Base-by-base conservation (phyloP, 495 filamentous ascomycete genomes). In the Xylaria palmicola region DNA sequence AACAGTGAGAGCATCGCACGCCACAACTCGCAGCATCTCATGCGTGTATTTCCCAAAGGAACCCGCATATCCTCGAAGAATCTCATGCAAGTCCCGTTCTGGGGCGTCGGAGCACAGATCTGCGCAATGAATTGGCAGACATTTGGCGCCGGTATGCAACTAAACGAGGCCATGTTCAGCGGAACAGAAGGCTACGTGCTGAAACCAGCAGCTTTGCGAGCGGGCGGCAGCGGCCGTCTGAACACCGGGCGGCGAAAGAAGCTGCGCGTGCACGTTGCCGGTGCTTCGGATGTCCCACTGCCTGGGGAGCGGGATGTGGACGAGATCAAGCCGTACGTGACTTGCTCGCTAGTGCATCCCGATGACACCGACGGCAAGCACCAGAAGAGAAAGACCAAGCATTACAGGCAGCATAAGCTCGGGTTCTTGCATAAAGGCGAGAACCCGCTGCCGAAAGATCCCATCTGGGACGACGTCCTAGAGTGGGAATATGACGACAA, bases 121-220 rank as follows among this genome's bases (percentile, higher is more conserved):
- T 79, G 76, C 64, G 83, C 83, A 10, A 72, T 84, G 54, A 84
- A 84, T 64, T 85, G 82, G 82, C 82, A 84, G 63, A 82, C 79
- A 0, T 85, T 82, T 43, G 79, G 77, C 26, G 76, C 73, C 0
- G 71, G 74, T 54, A 78, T 81, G 74, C 81, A 84, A 67, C 68
- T 85, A 50, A 84, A 85, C 59, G 81, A 84, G 56, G 83, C 83
- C 0, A 67, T 85, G 6, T 84, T 85, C 54, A 75, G 72, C 32
- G 80, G 79, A 5, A 78, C 80, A 1, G 76, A 74, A 15, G 82
- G 82, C 24, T 85, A 80, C 57, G 82, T 84, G 6, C 66, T 85
- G 20, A 85, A 85, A 52, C 82, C 81, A 0, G 71, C 72, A 0
- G 72, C 75, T 8, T 65, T 85, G n/a, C 72, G 80, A n/a, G 63